Conservation (phyloP, 768 basidiomycete species). For the Porphyrellus cyaneotinctus region DNA sequence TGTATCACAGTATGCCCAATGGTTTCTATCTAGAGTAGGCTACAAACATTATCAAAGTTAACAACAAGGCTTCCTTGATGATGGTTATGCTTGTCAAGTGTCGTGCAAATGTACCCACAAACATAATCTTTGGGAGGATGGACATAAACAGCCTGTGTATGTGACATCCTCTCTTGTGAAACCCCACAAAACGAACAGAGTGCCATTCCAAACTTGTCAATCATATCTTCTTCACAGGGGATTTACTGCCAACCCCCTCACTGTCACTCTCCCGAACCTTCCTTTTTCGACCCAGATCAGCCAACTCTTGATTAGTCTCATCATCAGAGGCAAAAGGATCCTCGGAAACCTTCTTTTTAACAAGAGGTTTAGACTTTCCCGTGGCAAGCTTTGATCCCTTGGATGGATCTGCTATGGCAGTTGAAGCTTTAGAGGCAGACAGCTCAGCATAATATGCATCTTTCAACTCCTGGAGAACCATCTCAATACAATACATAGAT, state of each 20-base stretch:
- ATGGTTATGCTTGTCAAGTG: too few relatives aligned
- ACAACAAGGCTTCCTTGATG: background rate
- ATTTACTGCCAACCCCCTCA: conserved; percentile 27
- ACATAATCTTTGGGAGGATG: too few relatives aligned
- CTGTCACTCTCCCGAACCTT: conserved; percentile 26
- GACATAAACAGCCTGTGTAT: too few relatives aligned
- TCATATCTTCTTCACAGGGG: conserved; percentile 37
- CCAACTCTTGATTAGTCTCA: conserved; percentile 17
- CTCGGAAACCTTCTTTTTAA: conserved; percentile 40
- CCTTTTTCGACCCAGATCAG: conserved; percentile 5
- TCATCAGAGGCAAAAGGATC: conserved; percentile 60
- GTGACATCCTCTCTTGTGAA: too few relatives aligned
- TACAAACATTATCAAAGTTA: background rate
- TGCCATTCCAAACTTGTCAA: too few relatives aligned
- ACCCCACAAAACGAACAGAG: too few relatives aligned
- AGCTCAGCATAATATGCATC: conserved; percentile 56
- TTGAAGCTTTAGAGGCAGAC: conserved; percentile 28
- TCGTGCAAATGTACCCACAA: too few relatives aligned
- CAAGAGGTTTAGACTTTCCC: conserved; percentile 39
- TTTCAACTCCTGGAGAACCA: conserved; percentile 48
- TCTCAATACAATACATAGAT: background rate
- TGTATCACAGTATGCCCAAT: conserved; percentile 5
- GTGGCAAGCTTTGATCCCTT: conserved; percentile 16
- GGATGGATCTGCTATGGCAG: conserved; percentile 18
- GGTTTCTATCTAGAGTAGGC: conserved; percentile 7